phyloP scores from a whole-genome alignment of 2,329 filamentous ascomycete species.

The Trichoderma aggressivum region DNA sequence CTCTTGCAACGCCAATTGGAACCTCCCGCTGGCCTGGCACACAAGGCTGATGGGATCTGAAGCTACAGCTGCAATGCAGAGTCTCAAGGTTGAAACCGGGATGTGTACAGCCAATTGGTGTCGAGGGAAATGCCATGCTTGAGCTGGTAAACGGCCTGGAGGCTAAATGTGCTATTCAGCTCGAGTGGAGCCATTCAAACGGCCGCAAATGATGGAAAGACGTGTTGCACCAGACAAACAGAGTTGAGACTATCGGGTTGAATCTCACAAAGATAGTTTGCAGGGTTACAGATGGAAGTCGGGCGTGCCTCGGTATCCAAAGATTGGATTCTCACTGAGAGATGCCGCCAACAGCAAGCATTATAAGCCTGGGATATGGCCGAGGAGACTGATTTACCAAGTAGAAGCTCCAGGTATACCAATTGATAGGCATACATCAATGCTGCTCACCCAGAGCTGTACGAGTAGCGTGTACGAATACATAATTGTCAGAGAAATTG shows the following conservation, averaged over 20 bases:
- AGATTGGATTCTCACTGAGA: neutral
- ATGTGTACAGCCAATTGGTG: neutral
- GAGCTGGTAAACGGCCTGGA: neutral
- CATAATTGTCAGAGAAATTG: neutral
- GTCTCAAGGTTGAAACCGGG: neutral
- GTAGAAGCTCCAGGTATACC: too few species aligned
- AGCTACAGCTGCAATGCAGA: neutral
- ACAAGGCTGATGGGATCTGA: neutral
- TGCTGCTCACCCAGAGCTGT: neutral
- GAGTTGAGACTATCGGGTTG: neutral
- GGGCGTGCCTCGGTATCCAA: neutral
- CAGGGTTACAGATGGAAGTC: neutral
- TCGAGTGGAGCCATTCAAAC: neutral
- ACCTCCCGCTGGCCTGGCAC: neutral
- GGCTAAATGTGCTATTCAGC: neutral
- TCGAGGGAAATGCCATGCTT: neutral
- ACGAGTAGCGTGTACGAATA: neutral
- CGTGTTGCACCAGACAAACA: neutral
- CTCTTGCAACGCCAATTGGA: neutral
- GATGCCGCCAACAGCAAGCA: neutral
- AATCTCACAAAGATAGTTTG: neutral
- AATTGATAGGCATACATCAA: neutral
- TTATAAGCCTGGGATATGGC: neutral
- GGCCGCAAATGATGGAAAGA: neutral
- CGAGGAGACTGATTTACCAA: too few species aligned